Evolutionary conservation across 768 basidiomycete genomes (phyloP).

Genomic region (Suillus clintonianus): DNA sequence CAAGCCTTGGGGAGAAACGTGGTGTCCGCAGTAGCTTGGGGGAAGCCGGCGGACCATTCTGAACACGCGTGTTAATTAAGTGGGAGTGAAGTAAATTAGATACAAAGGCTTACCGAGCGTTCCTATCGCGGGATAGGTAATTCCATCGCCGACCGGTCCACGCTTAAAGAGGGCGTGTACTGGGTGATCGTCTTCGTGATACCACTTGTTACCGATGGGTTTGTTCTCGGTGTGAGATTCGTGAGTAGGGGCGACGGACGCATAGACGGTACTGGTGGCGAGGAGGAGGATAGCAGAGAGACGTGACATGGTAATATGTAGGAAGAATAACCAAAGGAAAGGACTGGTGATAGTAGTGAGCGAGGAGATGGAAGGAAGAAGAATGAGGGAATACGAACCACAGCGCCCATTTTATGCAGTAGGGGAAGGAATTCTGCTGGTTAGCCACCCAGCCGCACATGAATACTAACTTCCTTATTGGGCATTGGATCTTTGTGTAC

Average conservation of each 20-base stretch:
- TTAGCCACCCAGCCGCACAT: slow-evolving; percentile 24
- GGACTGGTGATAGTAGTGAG: neutral
- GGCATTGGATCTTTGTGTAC: neutral
- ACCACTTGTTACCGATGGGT: slow-evolving; percentile 49
- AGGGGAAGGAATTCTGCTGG: slow-evolving; percentile 16
- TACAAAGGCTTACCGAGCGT: slow-evolving; percentile 47
- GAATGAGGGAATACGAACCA: slow-evolving; percentile 12
- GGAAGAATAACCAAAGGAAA: neutral
- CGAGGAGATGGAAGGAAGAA: slow-evolving; percentile 43
- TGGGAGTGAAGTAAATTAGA: neutral
- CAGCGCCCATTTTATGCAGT: slow-evolving; percentile 27
- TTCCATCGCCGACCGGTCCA: slow-evolving; percentile 43
- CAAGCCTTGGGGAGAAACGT: slow-evolving; percentile 63
- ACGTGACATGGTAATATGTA: slow-evolving; percentile 25
- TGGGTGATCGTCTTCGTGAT: slow-evolving; percentile 60
- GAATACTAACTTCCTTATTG: slow-evolving; percentile 17
- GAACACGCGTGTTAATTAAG: neutral
- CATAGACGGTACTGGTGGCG: slow-evolving; percentile 22
- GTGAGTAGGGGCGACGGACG: slow-evolving; percentile 18
- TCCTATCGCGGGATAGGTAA: slow-evolving; percentile 56
- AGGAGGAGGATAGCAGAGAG: slow-evolving; percentile 27
- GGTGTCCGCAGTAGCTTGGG: slow-evolving; percentile 50
- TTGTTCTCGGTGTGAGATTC: slow-evolving; percentile 19
- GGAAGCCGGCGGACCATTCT: slow-evolving; percentile 71
- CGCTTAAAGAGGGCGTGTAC: slow-evolving; percentile 66